Conservation (phyloP, 768 basidiomycete species). For the Lactarius trivialis region DNA sequence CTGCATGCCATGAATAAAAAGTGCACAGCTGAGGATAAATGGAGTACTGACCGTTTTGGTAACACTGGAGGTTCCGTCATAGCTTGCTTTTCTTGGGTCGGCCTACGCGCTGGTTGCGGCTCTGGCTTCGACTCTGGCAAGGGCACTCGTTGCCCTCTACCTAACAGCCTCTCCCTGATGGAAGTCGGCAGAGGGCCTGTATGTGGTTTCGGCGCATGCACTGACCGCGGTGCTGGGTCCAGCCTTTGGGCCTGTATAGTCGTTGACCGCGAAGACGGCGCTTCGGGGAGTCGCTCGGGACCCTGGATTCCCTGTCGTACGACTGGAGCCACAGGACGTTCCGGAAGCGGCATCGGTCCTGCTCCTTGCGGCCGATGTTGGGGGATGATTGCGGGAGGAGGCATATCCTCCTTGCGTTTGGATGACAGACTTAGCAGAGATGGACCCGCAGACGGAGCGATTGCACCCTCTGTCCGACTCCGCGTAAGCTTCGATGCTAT, state of each 20-base stretch:
- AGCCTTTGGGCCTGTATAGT: conserved; percentile 15
- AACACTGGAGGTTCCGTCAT: neutral
- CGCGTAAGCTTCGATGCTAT: neutral
- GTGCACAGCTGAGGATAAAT: neutral
- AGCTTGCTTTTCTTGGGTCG: neutral
- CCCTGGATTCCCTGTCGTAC: neutral
- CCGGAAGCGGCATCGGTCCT: neutral
- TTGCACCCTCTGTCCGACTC: conserved; percentile 4
- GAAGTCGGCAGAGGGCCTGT: conserved; percentile 6
- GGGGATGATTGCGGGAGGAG: conserved; percentile 15
- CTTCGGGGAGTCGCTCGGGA: conserved; percentile 7
- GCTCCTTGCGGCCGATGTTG: conserved; percentile 1
- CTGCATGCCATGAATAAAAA: neutral
- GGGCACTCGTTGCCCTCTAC: conserved; percentile 11
- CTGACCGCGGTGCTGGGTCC: conserved; percentile 1
- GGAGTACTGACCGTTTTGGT: conserved; percentile 5
- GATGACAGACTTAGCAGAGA: neutral
- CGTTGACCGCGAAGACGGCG: neutral
- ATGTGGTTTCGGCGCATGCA: neutral
- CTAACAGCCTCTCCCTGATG: conserved; percentile 16
- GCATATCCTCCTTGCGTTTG: conserved; percentile 13
- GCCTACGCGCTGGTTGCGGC: neutral
- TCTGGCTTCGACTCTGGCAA: conserved; percentile 6
- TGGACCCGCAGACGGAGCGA: neutral
- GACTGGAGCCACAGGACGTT: neutral